phyloP scores from a whole-genome alignment of 2,329 filamentous ascomycete species.

The Ilyonectria mors-panacis region DNA sequence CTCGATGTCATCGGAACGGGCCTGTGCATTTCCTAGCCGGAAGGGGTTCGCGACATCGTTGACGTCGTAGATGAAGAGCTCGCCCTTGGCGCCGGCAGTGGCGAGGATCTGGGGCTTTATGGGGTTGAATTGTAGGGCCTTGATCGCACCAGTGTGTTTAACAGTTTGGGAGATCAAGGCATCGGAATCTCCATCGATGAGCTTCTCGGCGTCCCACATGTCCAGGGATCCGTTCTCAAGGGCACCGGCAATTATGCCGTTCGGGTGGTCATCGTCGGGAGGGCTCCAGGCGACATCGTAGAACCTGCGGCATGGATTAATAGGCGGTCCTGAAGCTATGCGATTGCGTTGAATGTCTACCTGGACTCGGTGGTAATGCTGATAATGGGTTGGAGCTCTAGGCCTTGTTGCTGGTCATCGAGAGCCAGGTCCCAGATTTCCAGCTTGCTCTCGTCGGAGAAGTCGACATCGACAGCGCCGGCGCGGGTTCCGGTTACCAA shows the following conservation, averaged over 20 bases:
- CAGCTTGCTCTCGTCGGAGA: slow-evolving; percentile 96
- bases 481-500: slow-evolving; percentile 95
- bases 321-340: slow-evolving; percentile 22
- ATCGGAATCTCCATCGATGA: slow-evolving; percentile 72
- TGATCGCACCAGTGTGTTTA: slow-evolving; percentile 94
- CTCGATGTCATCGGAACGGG: slow-evolving; percentile 94
- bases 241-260: slow-evolving; percentile 93
- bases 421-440: slow-evolving; percentile 96
- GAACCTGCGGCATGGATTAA: slow-evolving; percentile 73
- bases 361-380: slow-evolving; percentile 91
- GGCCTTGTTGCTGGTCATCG: slow-evolving; percentile 80
- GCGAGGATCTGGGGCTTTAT: slow-evolving; percentile 91
- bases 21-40: slow-evolving; percentile 87
- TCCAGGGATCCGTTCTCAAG: slow-evolving; percentile 95
- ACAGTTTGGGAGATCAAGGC: slow-evolving; percentile 88
- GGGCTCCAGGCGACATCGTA: slow-evolving; percentile 97
- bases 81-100: slow-evolving; percentile 93
- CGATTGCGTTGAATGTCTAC: slow-evolving; percentile 62
- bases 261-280: slow-evolving; percentile 81
- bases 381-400: slow-evolving; percentile 88
- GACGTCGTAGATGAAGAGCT: slow-evolving; percentile 95
- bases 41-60: slow-evolving; percentile 92
- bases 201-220: slow-evolving; percentile 89
- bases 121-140: slow-evolving; percentile 97
- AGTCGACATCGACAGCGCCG: slow-evolving; percentile 95